phyloP scores from a whole-genome alignment of 73 alveolate species.

The Paramecium primaurelia region DNA sequence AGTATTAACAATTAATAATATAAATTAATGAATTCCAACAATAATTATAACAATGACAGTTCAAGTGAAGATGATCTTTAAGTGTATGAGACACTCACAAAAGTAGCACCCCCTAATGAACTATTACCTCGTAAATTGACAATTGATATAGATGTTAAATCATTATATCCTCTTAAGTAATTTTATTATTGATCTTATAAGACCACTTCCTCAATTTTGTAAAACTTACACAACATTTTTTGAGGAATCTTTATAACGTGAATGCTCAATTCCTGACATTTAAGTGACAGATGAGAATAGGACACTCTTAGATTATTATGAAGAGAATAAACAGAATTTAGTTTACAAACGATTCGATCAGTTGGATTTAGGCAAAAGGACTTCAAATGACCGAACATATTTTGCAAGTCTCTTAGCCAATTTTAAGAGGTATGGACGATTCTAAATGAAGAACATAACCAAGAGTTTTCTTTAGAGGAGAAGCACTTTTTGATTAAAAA shows the following conservation, averaged over 20 bases:
- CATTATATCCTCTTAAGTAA: conserved; percentile 31
- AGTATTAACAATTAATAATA: neutral
- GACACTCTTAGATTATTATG: conserved; percentile 17
- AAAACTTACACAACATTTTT: neutral
- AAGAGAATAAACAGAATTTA: conserved; percentile 36
- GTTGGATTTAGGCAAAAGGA: conserved; percentile 21
- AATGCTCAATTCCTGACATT: neutral
- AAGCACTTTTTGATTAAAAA: conserved; percentile 29
- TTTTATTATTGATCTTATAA: neutral
- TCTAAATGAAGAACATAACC: conserved; percentile 27
- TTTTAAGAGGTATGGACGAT: conserved; percentile 28
- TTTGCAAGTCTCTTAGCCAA: conserved; percentile 32
- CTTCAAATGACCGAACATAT: neutral
- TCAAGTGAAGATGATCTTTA: conserved; percentile 42
- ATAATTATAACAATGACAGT: conserved; percentile 38
- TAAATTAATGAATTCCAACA: neutral
- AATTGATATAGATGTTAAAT: conserved; percentile 37
- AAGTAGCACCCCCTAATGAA: conserved; percentile 35
- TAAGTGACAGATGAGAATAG: neutral
- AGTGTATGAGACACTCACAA: conserved; percentile 32
- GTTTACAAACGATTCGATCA: conserved; percentile 38
- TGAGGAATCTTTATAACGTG: neutral
- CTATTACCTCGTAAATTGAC: conserved; percentile 28
- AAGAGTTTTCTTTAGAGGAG: conserved; percentile 40
- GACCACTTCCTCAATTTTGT: conserved; percentile 23